Evolutionary conservation across 129 eudicot genomes (phyloP).

Genomic region (carrot (Daucus carota)): DNA sequence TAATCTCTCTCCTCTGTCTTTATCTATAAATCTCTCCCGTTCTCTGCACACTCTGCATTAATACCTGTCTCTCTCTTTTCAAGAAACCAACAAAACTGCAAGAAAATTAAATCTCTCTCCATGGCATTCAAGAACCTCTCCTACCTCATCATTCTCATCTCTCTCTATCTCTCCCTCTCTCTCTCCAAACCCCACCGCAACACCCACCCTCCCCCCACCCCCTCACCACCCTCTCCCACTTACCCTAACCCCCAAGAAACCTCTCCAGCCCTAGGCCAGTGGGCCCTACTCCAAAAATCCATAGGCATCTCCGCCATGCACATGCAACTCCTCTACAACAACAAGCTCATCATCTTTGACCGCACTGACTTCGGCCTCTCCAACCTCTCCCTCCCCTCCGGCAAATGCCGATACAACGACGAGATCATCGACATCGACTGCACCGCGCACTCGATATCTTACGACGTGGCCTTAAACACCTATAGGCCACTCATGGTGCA

Average conservation of each 20-base stretch:
- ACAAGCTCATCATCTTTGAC: conserved; percentile 73
- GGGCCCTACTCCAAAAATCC: conserved; percentile 44
- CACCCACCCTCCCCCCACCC: conserved; percentile 7
- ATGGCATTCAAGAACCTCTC: conserved; percentile 36
- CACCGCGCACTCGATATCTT: conserved; percentile 70
- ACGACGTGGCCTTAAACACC: conserved; percentile 60
- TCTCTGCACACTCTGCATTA: too few species aligned
- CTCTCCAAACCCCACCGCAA: conserved; percentile 13
- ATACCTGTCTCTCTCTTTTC: neutral
- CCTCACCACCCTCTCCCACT: neutral
- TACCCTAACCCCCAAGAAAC: neutral
- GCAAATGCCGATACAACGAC: conserved; percentile 35
- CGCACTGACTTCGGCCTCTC: conserved; percentile 78
- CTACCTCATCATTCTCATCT: conserved; percentile 30
- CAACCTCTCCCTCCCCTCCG: conserved; percentile 49
- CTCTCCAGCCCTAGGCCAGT: conserved; percentile 27
- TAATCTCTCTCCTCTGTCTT: neutral
- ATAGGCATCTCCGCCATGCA: conserved; percentile 91
- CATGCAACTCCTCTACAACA: conserved; percentile 79
- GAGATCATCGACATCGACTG: conserved; percentile 36
- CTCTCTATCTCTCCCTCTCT: conserved; percentile 8
- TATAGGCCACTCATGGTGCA: conserved; percentile 58
- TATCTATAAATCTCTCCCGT: neutral
- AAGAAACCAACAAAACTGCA: neutral
- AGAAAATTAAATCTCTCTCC: neutral